A percentile compares a stretch with the other conserved stretches of the same genome.
Conservation (phyloP, 2,329 filamentous ascomycete species). For the Xylogone sp. region DNA sequence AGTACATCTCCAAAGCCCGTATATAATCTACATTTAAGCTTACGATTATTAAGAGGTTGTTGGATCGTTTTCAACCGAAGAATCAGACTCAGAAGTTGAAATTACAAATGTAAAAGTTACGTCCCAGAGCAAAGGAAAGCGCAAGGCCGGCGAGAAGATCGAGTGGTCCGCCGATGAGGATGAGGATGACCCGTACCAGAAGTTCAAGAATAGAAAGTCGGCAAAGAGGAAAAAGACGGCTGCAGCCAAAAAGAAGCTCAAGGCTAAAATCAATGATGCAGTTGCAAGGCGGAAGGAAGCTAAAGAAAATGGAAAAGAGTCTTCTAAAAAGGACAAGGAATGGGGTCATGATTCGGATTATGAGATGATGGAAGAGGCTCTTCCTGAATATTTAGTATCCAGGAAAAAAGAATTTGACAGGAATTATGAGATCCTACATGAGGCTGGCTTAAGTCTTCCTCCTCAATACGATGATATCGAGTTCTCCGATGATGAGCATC, state of each 20-base stretch:
- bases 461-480: slow-evolving; percentile 73
- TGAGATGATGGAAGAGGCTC: slow-evolving; percentile 23
- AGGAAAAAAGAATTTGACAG: slow-evolving; percentile 69
- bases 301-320: slow-evolving; percentile 19
- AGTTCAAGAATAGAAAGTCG: slow-evolving; percentile 58
- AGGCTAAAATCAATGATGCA: slow-evolving; percentile 40
- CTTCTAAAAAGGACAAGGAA: slow-evolving; percentile 17
- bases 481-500: slow-evolving; percentile 67
- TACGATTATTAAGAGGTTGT: slow-evolving; percentile 16
- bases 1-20: slow-evolving; percentile 10
- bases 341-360: slow-evolving; percentile 25
- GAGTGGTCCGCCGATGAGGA: slow-evolving; percentile 52
- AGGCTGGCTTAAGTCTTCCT: slow-evolving; percentile 70
- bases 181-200: slow-evolving; percentile 56
- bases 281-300: slow-evolving; percentile 15
- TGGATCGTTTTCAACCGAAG: slow-evolving; percentile 9
- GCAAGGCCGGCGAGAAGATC: slow-evolving; percentile 32
- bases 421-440: slow-evolving; percentile 53
- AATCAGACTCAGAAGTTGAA: slow-evolving; percentile 17
- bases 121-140: slow-evolving; percentile 16
- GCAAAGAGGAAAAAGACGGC: slow-evolving; percentile 48
- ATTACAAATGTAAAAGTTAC: slow-evolving; percentile 8
- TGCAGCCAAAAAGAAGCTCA: slow-evolving; percentile 41
- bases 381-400: slow-evolving; percentile 70
- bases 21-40: slow-evolving; percentile 3